Base-by-base conservation (phyloP, 2,329 filamentous ascomycete species). In the Chaetomium olivaceum region DNA sequence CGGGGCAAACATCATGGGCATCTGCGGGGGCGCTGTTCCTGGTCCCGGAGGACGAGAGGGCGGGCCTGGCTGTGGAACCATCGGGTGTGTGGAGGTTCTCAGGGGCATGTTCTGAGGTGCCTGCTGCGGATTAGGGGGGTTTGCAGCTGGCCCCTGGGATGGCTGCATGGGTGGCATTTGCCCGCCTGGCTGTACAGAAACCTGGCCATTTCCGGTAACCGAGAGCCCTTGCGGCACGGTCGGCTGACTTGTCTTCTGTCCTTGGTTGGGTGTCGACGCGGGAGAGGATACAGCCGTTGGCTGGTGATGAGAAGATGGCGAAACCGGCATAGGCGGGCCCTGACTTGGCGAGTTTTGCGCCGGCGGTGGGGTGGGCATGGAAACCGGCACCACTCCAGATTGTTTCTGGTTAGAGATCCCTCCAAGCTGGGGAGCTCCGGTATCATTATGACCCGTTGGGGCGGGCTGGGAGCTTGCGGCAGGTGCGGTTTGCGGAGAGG, bases 11-110 rank as follows among this genome's bases (percentile, higher is more conserved):
- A 64, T 60, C 23, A 50, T n/a, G 9, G 43, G 33, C 48, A 50
- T 31, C 19, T 64, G 61, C 14, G 58, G 58, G 12, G 58, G 62
- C 21, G 65, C 61, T 9, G 61, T 59, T 21, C 61, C 65, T 3
- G 62, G 58, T 2, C 55, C 48, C 14, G 27, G 58, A 16, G 48
- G 59, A 33, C 58, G 62, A 33, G 23, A 19, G n/a, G 33, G 39
- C 36, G 14, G 52, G 16, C 25, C 54, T 31, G 58, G 8, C 16
- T 36, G 65, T 11, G 61, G 29, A 14, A 54, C n/a, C 9, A 29
- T 48, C 11, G 60, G 56, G 12, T 50, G 36, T 7, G 62, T 55
- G 36, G 56, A 64, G 0, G 61, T 39, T 54, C 58, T 48, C 33
- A 25, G 23, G 25, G 61, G 63, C 46, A 46, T 23, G 23, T 25